A percentile compares a stretch with the other conserved stretches of the same genome.
phyloP scores from a whole-genome alignment of 2,329 filamentous ascomycete genomes.

The Verticillium tricorpus region DNA sequence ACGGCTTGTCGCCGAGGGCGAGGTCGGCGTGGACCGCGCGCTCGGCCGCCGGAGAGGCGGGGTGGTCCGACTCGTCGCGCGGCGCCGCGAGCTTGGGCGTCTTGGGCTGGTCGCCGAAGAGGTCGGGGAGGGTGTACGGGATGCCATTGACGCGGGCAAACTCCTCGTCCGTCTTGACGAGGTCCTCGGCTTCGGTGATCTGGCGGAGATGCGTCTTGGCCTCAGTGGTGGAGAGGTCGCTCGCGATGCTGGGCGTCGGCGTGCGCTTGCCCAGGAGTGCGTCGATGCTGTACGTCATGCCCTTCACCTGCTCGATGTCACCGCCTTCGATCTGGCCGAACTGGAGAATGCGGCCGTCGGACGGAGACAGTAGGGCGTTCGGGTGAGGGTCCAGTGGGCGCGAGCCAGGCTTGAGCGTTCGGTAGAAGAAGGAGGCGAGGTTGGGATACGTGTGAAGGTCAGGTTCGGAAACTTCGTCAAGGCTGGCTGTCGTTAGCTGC shows the following conservation, averaged over 20 bases:
- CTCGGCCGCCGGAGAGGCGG: slow-evolving; percentile 64
- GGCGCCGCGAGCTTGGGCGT: background rate
- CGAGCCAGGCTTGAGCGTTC: slow-evolving; percentile 81
- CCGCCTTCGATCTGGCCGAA: slow-evolving; percentile 89
- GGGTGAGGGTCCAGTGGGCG: slow-evolving; percentile 79
- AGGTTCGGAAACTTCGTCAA: slow-evolving; percentile 81
- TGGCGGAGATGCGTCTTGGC: slow-evolving; percentile 13
- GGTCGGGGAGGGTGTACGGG: slow-evolving; percentile 82
- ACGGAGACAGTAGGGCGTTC: slow-evolving; percentile 77
- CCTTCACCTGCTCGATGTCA: slow-evolving; percentile 97
- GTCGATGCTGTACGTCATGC: slow-evolving; percentile 95
- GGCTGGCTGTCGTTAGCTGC: slow-evolving; percentile 39
- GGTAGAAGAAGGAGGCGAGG: slow-evolving; percentile 95
- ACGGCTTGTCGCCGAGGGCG: slow-evolving; percentile 64
- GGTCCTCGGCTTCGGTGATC: slow-evolving; percentile 51
- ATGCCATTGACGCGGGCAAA: slow-evolving; percentile 95
- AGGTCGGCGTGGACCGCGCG: slow-evolving; percentile 81
- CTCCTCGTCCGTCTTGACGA: slow-evolving; percentile 79
- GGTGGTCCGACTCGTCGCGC: slow-evolving; percentile 64
- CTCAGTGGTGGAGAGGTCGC: slow-evolving; percentile 7
- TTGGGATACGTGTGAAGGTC: slow-evolving; percentile 91
- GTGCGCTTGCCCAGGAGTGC: slow-evolving; percentile 74
- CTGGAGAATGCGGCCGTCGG: slow-evolving; percentile 87
- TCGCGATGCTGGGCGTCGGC: slow-evolving; percentile 46
- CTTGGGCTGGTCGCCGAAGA: slow-evolving; percentile 59